These are phyloP conservation scores for Pulveroboletus sp. DNA, from an alignment of 768 basidiomycete genomes.

Conservation along the genomic window DNA sequence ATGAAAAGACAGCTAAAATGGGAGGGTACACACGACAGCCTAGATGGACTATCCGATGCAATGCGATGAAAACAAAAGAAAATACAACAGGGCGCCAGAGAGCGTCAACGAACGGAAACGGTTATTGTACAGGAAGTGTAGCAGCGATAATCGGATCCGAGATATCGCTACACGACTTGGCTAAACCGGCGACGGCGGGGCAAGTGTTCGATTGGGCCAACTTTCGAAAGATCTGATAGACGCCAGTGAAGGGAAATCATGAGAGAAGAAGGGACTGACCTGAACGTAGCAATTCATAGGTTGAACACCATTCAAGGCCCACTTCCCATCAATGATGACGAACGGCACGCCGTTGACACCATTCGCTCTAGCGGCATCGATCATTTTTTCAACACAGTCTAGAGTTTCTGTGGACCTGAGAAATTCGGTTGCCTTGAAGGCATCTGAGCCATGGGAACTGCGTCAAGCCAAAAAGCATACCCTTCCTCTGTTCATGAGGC, in stretches of 20 bases:
- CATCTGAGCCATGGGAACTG: background rate
- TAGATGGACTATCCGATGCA: slow-evolving; percentile 13
- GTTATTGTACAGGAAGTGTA: slow-evolving; percentile 22
- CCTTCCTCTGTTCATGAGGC: slow-evolving; percentile 37
- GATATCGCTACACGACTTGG: slow-evolving; percentile 18
- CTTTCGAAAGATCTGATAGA: slow-evolving; percentile 30
- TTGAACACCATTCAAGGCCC: slow-evolving; percentile 45
- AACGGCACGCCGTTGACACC: slow-evolving; percentile 51
- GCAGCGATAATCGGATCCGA: slow-evolving; percentile 18
- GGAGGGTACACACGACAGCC: slow-evolving; percentile 6
- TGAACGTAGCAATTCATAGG: slow-evolving; percentile 36
- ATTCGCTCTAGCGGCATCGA: slow-evolving; percentile 36
- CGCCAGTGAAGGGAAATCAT: background rate
- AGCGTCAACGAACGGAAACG: background rate
- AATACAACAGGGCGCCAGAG: background rate
- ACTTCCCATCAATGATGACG: slow-evolving; percentile 43
- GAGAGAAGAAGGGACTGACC: slow-evolving; percentile 21
- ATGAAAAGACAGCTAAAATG: slow-evolving; percentile 10
- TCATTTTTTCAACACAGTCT: slow-evolving; percentile 38
- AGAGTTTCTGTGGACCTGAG: slow-evolving; percentile 37
- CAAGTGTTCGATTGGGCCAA: slow-evolving; percentile 19
- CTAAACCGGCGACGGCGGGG: background rate
- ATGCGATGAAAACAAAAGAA: background rate
- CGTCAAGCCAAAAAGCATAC: slow-evolving; percentile 18
- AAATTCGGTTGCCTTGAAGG: slow-evolving; percentile 36